Conservation (phyloP, 2,329 filamentous ascomycete species). For the Aspergillus uvarum region DNA sequence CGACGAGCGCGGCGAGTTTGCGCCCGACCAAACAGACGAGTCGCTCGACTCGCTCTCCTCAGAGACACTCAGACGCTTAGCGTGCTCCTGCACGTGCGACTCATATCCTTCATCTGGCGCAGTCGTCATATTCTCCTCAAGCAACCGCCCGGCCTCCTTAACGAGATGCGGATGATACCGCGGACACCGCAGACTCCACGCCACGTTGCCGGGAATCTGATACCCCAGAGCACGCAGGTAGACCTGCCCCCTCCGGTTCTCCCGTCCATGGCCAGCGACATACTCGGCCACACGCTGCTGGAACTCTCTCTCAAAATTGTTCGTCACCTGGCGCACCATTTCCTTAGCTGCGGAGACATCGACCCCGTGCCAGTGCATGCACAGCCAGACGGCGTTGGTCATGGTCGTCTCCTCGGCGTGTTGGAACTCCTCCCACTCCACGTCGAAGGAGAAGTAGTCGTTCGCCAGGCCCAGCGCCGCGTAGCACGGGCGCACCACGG, state of each 20-base stretch:
- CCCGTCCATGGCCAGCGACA: background rate
- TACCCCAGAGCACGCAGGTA: slow-evolving; percentile 15
- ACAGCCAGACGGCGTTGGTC: slow-evolving; percentile 21
- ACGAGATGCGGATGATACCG: slow-evolving; percentile 17
- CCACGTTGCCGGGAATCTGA: slow-evolving; percentile 19
- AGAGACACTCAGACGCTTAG: background rate
- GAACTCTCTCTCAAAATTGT: slow-evolving; percentile 12
- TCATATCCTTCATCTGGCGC: background rate
- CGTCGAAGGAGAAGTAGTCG: slow-evolving; percentile 21
- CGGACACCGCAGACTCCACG: slow-evolving; percentile 20
- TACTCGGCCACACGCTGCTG: slow-evolving; percentile 8
- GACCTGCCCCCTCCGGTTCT: background rate
- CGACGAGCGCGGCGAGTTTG: background rate
- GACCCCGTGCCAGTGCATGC: slow-evolving; percentile 17
- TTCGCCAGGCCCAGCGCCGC: slow-evolving; percentile 19
- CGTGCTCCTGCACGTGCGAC: background rate
- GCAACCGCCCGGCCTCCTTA: background rate
- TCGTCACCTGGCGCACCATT: slow-evolving; percentile 10
- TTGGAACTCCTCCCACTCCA: slow-evolving; percentile 19
- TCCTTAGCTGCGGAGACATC: slow-evolving; percentile 12
- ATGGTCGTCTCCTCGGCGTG: slow-evolving; percentile 3
- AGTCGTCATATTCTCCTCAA: background rate
- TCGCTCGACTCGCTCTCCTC: background rate
- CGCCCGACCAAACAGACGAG: slow-evolving; percentile 2
- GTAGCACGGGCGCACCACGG: slow-evolving; percentile 16